phyloP scores from a whole-genome alignment of 345 rosid genomes.

The Euphorbia peplus region DNA sequence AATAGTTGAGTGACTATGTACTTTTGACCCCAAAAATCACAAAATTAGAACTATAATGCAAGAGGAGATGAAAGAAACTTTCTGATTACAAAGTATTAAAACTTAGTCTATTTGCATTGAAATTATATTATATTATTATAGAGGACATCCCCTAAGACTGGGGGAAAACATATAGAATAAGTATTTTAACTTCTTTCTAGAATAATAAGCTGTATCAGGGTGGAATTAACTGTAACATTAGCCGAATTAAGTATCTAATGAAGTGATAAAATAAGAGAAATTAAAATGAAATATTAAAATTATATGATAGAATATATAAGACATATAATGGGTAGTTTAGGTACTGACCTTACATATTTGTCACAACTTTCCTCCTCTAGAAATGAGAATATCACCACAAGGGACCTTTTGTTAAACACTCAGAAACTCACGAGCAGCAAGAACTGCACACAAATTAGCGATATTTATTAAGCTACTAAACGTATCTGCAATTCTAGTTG shows the following conservation, averaged over 20 bases:
- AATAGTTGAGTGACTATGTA: too few relatives aligned
- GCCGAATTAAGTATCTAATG: neutral
- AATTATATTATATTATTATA: neutral
- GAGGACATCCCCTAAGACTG: neutral
- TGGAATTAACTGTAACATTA: neutral
- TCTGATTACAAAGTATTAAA: neutral
- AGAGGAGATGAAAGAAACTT: neutral
- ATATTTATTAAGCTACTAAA: too few relatives aligned
- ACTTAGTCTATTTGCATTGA: too few relatives aligned
- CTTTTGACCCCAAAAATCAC: too few relatives aligned
- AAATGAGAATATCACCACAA: slow-evolving; percentile 69
- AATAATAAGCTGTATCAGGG: slow-evolving; percentile 3
- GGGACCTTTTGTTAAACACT: slow-evolving; percentile 57
- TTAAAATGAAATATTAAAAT: too few relatives aligned
- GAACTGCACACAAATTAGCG: slow-evolving; percentile 45
- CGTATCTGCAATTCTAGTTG: too few relatives aligned
- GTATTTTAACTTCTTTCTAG: neutral
- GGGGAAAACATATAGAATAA: neutral
- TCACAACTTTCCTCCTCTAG: slow-evolving; percentile 63
- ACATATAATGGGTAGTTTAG: too few relatives aligned
- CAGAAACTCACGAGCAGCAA: slow-evolving; percentile 54
- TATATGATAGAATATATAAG: neutral
- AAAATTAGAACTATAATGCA: neutral
- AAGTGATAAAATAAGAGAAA: neutral
- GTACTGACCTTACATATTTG: slow-evolving; percentile 9